A percentile compares a stretch with the other conserved stretches of the same genome.
Evolutionary conservation across 352 stramenopile genomes (phyloP).

Genomic region (Phytopythium mirpurense): DNA sequence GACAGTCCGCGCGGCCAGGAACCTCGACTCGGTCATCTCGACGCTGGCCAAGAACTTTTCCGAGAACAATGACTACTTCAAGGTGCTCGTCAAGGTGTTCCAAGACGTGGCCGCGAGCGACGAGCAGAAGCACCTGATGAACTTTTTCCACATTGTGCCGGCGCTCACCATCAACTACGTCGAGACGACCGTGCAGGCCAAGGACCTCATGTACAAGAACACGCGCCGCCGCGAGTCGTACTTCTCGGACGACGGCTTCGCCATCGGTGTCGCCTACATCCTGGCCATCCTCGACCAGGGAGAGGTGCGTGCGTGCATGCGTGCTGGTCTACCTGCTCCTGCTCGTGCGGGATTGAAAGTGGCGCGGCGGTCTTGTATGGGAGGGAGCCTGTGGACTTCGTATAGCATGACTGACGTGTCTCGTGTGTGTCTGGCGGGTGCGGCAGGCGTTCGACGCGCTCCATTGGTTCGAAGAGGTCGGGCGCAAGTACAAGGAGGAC

Average conservation of each 20-base stretch:
- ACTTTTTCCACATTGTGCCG: constrained; percentile 90
- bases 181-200: constrained; percentile 85
- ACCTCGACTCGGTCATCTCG: constrained; percentile 84
- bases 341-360: no score
- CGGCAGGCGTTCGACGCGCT: constrained; percentile 85
- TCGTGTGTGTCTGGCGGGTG: no score
- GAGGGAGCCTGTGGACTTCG: no score
- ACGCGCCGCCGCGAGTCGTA: constrained; percentile 91
- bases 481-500: constrained; percentile 82
- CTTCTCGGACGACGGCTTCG: constrained; percentile 95
- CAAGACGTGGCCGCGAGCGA: constrained; percentile 84
- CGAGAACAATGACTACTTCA: constrained; percentile 93
- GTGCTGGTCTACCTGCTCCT: no score
- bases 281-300: constrained; percentile 89
- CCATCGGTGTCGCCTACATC: constrained; percentile 92
- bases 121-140: constrained; percentile 89
- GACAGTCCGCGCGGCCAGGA: constrained; percentile 79
- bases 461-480: constrained; percentile 90
- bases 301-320: constrained; percentile 37
- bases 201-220: constrained; percentile 96
- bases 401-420: no score
- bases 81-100: constrained; percentile 86
- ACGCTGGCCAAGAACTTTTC: constrained; percentile 88
- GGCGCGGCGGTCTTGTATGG: no score
- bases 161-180: constrained; percentile 89